Evolutionary conservation across 306 rosid species (phyloP), one percentile per base, ranked within the genome.

Genomic region (Purshia tridentata): DNA sequence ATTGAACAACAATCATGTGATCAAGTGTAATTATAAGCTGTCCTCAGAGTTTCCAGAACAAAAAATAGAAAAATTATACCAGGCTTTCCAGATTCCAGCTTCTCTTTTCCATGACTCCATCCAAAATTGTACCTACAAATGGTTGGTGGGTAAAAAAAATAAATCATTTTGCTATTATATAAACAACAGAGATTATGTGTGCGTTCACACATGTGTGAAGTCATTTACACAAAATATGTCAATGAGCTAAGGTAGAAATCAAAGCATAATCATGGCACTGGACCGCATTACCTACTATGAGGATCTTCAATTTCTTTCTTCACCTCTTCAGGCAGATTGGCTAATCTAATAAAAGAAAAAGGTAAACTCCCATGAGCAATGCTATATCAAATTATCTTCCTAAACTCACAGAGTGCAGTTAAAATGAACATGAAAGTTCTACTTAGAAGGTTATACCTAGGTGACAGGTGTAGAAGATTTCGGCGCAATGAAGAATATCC

Each of bases 51-150:
- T 70, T 15, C 44, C 35, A 65, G 65, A 81, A 62, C 42, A 49
- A 59, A 66, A 54, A 71, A 35, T 44, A 53, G 74, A 72, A 58
- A 53, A 41, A 16, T 22, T 68, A 35, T 84, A 94, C 98, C 97
- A 71, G 87, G 95, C 85, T 88, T 94, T 67, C 95, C 98, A 14
- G 98, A 91, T 81, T 91, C 98, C 75, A 94, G 91, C 81, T 81
- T 91, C 86, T 94, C 98, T 80, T 94, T 91, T 77, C 97, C 98
- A 78, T 94, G 98, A 81, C 97, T 94, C 98, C 98, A 94, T 69
- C 98, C 98, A 84, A 89, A 86, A 81, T 91, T 91, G 85, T 94
- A 94, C 88, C 98, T 91, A 70, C 54, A 67, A 74, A 75, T 78
- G 69, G 64, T 77, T 12, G 78, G 66, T 37, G 65, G 55, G 58